Evolutionary conservation across 2,329 filamentous ascomycete genomes (phyloP), one percentile per base, ranked within the genome.

Genomic region (Colletotrichum godetiae): DNA sequence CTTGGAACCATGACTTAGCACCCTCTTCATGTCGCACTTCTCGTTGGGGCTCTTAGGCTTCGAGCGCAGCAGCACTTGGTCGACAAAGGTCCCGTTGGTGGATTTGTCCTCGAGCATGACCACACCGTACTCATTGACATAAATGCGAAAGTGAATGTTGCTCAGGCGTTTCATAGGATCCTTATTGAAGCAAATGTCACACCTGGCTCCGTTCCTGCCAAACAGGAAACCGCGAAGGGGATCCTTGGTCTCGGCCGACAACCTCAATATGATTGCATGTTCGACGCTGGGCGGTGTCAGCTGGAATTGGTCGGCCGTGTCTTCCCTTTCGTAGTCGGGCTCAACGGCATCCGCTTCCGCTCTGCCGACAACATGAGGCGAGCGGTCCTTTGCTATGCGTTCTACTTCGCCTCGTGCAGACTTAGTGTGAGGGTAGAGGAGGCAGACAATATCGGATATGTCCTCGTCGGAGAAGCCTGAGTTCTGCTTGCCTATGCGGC

Each of bases 91-190:
- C 33, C 97, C 97, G 79, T 98, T 99, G n/a, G 95, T 98, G 0
- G 97, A 98, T 80, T 92, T 90, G 80, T 99, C 97, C 81, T 98
- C 92, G 13, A 98, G 86, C 95, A 99, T 98, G 76, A 98, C 88
- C 69, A 94, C 92, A 33, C 93, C 94, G 75, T 94, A 91, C n/a
- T 91, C 87, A 78, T 97, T 99, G 77, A 98, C 88, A 79, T 93
- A 98, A 74, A 99, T 97, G 66, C 95, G 92, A 81, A 98, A 99
- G 81, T 99, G 97, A n/a, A 93, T 88, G 80, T 98, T 98, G 86
- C 96, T 98, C 73, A 99, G 89, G 56, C 94, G 90, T 80, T 90
- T 93, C 65, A 90, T 86, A 0, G 89, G 89, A 76, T 96, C 93
- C 75, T 92, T 87, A 46, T 85, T 82, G 60, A 94, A 90, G 77